Evolutionary conservation across 495 filamentous ascomycete species (phyloP).

Genomic region (Xylaria acuta): DNA sequence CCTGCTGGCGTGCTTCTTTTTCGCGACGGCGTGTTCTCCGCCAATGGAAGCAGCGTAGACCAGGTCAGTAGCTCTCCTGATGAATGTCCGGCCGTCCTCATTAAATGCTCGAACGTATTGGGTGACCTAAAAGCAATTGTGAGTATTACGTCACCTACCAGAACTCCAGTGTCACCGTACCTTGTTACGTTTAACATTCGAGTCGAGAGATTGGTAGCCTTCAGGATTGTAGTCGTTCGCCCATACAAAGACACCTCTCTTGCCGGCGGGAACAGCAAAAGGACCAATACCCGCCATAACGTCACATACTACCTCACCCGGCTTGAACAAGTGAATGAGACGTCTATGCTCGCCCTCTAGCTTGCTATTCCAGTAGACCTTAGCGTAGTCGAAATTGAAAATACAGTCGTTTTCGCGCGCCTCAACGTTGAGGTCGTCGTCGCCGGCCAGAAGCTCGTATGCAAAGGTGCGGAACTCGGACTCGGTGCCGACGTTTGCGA

Average conservation of each 20-base stretch:
- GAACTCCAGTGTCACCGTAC: slow-evolving; percentile 42
- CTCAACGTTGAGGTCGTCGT: slow-evolving; percentile 79
- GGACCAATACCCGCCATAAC: slow-evolving; percentile 98
- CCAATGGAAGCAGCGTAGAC: slow-evolving; percentile 62
- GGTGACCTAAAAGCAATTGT: slow-evolving; percentile 57
- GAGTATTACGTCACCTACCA: slow-evolving; percentile 16
- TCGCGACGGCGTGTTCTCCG: slow-evolving; percentile 52
- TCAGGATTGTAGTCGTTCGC: slow-evolving; percentile 97
- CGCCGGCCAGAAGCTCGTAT: slow-evolving; percentile 88
- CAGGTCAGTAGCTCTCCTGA: slow-evolving; percentile 66
- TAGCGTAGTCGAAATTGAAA: slow-evolving; percentile 77
- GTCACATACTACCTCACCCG: slow-evolving; percentile 90
- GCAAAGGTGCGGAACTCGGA: slow-evolving; percentile 90
- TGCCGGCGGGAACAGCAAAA: slow-evolving; percentile 91
- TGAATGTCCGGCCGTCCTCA: slow-evolving; percentile 81
- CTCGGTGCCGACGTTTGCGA: slow-evolving; percentile 81
- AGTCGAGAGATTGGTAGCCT: slow-evolving; percentile 71
- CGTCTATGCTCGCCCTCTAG: slow-evolving; percentile 87
- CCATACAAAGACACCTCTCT: slow-evolving; percentile 90
- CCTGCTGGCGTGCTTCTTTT: slow-evolving; percentile 39
- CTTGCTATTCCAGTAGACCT: slow-evolving; percentile 97
- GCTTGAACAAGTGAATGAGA: slow-evolving; percentile 75
- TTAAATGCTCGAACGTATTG: slow-evolving; percentile 80
- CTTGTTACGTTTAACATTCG: slow-evolving; percentile 79
- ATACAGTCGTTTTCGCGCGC: slow-evolving; percentile 67